Evolutionary conservation across 164 flowering plant genomes (phyloP), one percentile per base, ranked within the genome.

Genomic region (Amborella trichopoda): DNA sequence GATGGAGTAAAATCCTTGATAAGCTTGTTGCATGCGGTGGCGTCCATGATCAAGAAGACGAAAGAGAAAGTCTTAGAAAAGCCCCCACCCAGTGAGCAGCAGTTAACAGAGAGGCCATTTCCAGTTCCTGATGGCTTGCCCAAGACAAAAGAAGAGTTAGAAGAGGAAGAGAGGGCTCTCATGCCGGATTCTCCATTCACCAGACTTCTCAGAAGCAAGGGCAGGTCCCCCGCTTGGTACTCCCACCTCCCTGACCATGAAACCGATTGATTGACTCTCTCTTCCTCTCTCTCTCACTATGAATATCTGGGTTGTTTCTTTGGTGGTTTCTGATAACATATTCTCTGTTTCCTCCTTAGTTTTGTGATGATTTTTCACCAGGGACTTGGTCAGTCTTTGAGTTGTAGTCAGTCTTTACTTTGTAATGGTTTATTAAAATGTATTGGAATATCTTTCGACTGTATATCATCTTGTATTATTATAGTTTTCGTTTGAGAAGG

Each of bases 71-170:
- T 39, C 5, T 26, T 5, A 2, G 59, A 45, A 19, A 21, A 4
- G 9, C 49, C 58, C 17, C 50, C 49, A 11, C 22, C 25, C 19
- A 58, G 53, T 6, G n/a, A 24, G 5, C 56, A 46, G 48, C 45
- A 56, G 13, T 50, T 44, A 26, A 46, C 12, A 3, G 34, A 21
- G 26, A 65, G 28, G 6, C 67, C 24, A 0, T 61, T 46, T 19
- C 91, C 78, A 0, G 52, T 81, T 19, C 95, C 94, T 5, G 98
- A 90, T 28, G 91, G 94, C 23, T 46, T 90, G 63, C 98, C 95
- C 0, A 86, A 79, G 48, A 53, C 77, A 0, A 26, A 16, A 18
- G 73, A 73, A 40, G 98, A 86, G 59, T 10, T 86, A 5, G 87
- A 81, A 44, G 98, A 90, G 55, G 98, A 90, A 59, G 94, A 86